Evolutionary conservation across 768 basidiomycete genomes (phyloP).

Genomic region (Cystofilobasidium bisporidii): DNA sequence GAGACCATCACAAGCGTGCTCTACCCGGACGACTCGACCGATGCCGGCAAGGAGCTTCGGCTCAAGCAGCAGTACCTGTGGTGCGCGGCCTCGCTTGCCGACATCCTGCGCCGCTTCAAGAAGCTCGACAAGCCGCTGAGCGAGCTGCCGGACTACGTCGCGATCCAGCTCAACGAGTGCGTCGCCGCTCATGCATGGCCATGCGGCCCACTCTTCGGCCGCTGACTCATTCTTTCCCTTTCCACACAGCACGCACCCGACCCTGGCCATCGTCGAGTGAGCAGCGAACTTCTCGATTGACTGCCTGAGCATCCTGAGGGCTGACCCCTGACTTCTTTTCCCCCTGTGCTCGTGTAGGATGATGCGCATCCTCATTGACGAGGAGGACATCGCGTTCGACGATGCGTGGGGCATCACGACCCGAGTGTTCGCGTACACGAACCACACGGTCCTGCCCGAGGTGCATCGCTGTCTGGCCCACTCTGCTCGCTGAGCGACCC

Average conservation of each 20-base stretch:
- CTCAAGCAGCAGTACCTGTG: constrained; percentile 90
- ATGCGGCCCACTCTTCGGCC: constrained; percentile 17
- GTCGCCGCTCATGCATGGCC: constrained; percentile 4
- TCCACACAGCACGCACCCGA: constrained; percentile 63
- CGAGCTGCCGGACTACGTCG: constrained; percentile 72
- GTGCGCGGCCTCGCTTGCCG: constrained; percentile 22
- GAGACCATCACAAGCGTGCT: constrained; percentile 88
- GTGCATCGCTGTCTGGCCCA: constrained; percentile 5
- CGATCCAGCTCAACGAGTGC: constrained; percentile 77
- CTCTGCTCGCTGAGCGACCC: background rate
- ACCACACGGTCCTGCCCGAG: constrained; percentile 27
- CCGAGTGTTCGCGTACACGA: constrained; percentile 48
- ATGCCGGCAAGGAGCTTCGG: constrained; percentile 46
- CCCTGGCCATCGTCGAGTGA: constrained; percentile 81
- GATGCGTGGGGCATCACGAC: constrained; percentile 79
- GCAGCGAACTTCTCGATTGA: constrained; percentile 62
- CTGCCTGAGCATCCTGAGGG: background rate
- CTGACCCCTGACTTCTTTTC: background rate
- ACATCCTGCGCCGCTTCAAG: constrained; percentile 27
- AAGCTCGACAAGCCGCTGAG: constrained; percentile 65
- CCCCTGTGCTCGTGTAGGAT: background rate
- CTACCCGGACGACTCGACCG: constrained; percentile 85
- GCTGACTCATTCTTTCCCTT: constrained; percentile 39
- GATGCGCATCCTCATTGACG: constrained; percentile 47
- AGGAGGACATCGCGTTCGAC: constrained; percentile 78